Conservation (phyloP, 768 basidiomycete genomes). For the Leccinum subgranulosum region DNA sequence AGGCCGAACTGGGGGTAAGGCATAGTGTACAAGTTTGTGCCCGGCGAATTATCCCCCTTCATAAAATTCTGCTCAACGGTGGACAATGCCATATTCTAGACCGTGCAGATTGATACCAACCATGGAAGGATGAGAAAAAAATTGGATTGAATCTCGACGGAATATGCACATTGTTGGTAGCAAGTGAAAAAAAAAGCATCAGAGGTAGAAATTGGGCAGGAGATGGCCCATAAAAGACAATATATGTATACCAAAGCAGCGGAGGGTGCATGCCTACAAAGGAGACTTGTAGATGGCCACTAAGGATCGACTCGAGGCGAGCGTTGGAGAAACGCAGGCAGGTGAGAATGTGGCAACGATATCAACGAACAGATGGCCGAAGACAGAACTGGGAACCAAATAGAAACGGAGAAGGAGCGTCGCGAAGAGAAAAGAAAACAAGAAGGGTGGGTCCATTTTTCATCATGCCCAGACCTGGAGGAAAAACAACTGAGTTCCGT, state of each 20-base stretch:
- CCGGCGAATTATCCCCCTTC: not conserved
- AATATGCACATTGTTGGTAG: constrained; percentile 48
- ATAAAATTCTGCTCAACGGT: constrained; percentile 4
- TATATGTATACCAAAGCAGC: constrained; percentile 37
- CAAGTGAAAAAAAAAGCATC: constrained; percentile 35
- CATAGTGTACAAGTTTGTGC: not conserved
- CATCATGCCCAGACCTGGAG: constrained; percentile 81
- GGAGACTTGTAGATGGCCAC: constrained; percentile 39
- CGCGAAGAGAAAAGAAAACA: constrained; percentile 15
- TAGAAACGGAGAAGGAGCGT: constrained; percentile 24
- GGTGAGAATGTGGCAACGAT: constrained; percentile 54
- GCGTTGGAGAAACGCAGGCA: constrained; percentile 45
- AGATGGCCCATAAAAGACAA: constrained; percentile 33
- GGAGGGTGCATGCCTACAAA: constrained; percentile 28
- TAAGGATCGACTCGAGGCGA: constrained; percentile 65
- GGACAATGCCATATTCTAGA: not conserved
- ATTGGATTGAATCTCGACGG: constrained; percentile 35
- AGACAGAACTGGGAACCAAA: constrained; percentile 19
- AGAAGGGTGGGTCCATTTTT: constrained; percentile 24
- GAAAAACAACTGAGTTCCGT: constrained; percentile 13
- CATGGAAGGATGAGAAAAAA: constrained; percentile 11
- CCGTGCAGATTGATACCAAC: not conserved
- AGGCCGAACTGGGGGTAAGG: too few relatives aligned
- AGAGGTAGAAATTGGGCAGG: constrained; percentile 33
- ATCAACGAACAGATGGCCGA: constrained; percentile 41